Percentiles rank a stretch among this genome's conserved stretches.
Conservation (phyloP, 495 filamentous ascomycete genomes). For the Amphirosellinia nigrospora region DNA sequence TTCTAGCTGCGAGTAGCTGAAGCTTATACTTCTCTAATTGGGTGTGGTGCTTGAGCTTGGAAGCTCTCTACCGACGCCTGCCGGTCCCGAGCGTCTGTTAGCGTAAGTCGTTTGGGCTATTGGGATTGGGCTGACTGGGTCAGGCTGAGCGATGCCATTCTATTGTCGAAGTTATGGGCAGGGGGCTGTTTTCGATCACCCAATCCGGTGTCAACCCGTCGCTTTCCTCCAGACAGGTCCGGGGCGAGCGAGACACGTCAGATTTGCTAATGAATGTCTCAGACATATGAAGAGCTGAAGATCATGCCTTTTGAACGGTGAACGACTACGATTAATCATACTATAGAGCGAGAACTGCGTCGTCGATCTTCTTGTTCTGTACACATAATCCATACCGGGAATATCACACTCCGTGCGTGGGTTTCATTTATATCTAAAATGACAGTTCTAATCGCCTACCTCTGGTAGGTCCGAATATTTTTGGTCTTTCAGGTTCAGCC, state of each 20-base stretch:
- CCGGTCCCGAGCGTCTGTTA: constrained; percentile 22
- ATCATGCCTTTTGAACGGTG: constrained; percentile 21
- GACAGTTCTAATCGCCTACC: neutral
- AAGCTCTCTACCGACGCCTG: constrained; percentile 16
- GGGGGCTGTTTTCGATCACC: neutral
- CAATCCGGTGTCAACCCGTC: neutral
- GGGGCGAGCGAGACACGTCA: constrained; percentile 12
- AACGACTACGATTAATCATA: neutral
- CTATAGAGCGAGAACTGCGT: neutral
- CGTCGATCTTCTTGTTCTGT: constrained; percentile 8
- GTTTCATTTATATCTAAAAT: constrained; percentile 20
- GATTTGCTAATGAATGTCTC: constrained; percentile 1
- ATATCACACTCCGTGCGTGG: neutral
- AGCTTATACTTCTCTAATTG: constrained; percentile 8
- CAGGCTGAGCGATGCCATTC: constrained; percentile 11
- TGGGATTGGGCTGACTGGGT: constrained; percentile 9
- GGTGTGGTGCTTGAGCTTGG: neutral
- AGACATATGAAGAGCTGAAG: constrained; percentile 10
- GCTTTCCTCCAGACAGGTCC: neutral
- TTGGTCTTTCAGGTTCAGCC: constrained; percentile 18
- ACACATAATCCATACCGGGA: neutral
- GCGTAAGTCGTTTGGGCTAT: constrained; percentile 3
- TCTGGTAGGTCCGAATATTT: constrained; percentile 8
- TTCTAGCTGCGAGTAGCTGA: constrained; percentile 20
- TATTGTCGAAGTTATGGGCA: neutral